These are phyloP conservation scores for Lophium mytilinum DNA, from an alignment of 495 filamentous ascomycete species.

Conservation along the genomic window DNA sequence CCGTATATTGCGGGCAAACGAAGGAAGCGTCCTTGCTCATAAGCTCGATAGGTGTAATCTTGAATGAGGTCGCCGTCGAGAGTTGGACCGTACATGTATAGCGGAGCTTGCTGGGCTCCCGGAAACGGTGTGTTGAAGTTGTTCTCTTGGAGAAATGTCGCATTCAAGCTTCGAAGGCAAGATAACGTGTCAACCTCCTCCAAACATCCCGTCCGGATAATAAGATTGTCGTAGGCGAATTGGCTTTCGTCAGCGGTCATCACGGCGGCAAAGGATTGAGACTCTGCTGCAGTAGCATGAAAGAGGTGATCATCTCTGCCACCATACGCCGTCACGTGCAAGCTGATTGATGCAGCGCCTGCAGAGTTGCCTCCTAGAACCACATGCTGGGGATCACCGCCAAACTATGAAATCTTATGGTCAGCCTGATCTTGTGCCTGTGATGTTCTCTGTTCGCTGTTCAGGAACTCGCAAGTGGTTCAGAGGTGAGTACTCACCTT, in stretches of 20 bases:
- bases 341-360: conserved; percentile 56
- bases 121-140: conserved; percentile 52
- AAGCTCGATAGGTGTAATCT: conserved; percentile 51
- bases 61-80: conserved; percentile 51
- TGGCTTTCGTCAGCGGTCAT: conserved; percentile 51
- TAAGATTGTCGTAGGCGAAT: conserved; percentile 56
- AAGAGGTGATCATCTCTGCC: conserved; percentile 41
- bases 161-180: conserved; percentile 46
- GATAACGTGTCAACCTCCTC: conserved; percentile 43
- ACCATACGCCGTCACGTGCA: conserved; percentile 58
- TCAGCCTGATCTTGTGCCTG: not conserved
- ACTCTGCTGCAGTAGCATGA: conserved; percentile 48
- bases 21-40: conserved; percentile 51
- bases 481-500: conserved; percentile 33
- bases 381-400: conserved; percentile 63
- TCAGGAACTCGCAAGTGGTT: not conserved
- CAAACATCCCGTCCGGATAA: conserved; percentile 47
- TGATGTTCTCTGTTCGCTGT: not conserved
- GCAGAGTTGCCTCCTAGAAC: conserved; percentile 67
- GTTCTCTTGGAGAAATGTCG: conserved; percentile 42
- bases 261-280: conserved; percentile 54
- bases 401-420: conserved; percentile 43
- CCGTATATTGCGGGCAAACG: conserved; percentile 55
- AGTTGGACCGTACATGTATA: conserved; percentile 53
- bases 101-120: conserved; percentile 36